Percentiles rank a stretch among this genome's conserved stretches.
Evolutionary conservation across 208 protist species (phyloP).

Genomic region (Trypanosoma boissoni): DNA sequence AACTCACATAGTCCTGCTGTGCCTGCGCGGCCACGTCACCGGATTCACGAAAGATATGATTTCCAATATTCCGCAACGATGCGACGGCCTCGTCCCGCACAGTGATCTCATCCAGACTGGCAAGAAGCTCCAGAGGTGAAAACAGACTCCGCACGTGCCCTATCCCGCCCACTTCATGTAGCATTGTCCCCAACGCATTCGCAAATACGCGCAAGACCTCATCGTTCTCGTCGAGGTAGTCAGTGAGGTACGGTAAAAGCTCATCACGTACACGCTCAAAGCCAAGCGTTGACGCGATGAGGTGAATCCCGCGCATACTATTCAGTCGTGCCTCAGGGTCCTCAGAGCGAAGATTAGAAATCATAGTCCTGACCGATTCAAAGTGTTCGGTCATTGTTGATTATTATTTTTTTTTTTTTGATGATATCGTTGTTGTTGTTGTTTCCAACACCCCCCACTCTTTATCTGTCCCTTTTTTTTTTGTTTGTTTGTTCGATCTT

Average conservation of each 20-base stretch:
- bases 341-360: slow-evolving; percentile 96
- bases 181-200: slow-evolving; percentile 97
- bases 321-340: slow-evolving; percentile 95
- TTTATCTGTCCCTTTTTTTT: background rate
- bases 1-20: slow-evolving; percentile 80
- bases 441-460: background rate
- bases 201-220: slow-evolving; percentile 97
- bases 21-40: slow-evolving; percentile 34
- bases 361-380: slow-evolving; percentile 95
- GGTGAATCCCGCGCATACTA: slow-evolving; percentile 95
- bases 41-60: slow-evolving; percentile 51
- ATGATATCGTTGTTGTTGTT: slow-evolving; percentile 4
- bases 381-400: slow-evolving; percentile 91
- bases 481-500: background rate
- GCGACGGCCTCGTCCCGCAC: slow-evolving; percentile 96
- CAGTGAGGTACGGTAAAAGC: slow-evolving; percentile 96
- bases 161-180: slow-evolving; percentile 94
- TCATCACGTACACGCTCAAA: slow-evolving; percentile 95
- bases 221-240: slow-evolving; percentile 98
- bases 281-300: slow-evolving; percentile 96
- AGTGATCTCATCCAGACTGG: slow-evolving; percentile 95
- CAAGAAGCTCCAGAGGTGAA: slow-evolving; percentile 94
- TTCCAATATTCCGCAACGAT: slow-evolving; percentile 75
- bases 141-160: slow-evolving; percentile 91
- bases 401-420: slow-evolving; percentile 16